Evolutionary conservation across 2,329 filamentous ascomycete species (phyloP).

Genomic region (Penicillium hordei): DNA sequence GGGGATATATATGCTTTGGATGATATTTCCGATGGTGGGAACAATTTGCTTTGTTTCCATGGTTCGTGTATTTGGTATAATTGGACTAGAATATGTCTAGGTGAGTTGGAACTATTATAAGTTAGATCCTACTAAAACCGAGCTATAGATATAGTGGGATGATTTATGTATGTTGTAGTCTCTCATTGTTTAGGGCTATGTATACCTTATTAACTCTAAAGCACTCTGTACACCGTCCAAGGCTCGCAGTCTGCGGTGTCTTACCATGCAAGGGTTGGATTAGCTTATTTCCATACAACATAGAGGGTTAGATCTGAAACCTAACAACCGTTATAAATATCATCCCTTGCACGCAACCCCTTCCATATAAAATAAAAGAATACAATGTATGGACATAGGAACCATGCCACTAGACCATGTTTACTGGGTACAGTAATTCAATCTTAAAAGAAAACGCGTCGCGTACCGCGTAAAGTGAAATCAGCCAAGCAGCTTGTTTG

Average conservation of each 20-base stretch:
- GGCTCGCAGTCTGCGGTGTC: not conserved
- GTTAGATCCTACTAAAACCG: not conserved
- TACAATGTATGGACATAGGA: not conserved
- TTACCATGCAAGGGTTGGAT: conserved; percentile 9
- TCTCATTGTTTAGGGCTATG: not conserved
- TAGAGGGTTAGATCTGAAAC: conserved; percentile 2
- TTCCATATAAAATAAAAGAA: not conserved
- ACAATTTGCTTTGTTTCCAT: not conserved
- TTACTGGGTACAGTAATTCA: too few relatives aligned
- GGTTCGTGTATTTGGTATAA: not conserved
- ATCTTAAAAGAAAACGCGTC: conserved; percentile 1
- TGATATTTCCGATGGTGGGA: not conserved
- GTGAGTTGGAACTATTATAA: not conserved
- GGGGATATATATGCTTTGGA: not conserved
- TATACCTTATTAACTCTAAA: not conserved
- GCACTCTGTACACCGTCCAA: not conserved
- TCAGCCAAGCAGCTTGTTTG: not conserved
- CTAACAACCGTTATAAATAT: not conserved
- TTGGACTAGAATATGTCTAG: not conserved
- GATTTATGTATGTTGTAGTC: not conserved
- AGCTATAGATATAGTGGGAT: not conserved
- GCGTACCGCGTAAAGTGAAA: conserved; percentile 4
- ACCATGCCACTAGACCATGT: not conserved
- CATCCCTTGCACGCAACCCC: conserved; percentile 6
- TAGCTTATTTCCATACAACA: conserved; percentile 3